phyloP scores from a whole-genome alignment of 257 asterid genomes.

The Phtheirospermum japonicum region DNA sequence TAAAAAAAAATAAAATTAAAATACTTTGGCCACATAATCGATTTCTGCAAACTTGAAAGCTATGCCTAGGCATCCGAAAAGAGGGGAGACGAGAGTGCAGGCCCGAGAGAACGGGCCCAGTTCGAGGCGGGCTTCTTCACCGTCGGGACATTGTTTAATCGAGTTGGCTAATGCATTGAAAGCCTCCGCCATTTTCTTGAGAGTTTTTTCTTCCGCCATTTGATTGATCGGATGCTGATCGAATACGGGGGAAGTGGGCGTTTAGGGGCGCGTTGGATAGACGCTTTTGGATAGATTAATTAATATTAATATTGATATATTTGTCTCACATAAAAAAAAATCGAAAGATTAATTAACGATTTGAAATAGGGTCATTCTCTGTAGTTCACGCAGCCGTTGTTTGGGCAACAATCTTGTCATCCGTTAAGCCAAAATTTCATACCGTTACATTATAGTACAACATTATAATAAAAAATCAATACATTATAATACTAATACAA shows the following conservation, averaged over 20 bases:
- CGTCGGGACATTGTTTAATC: slow-evolving; percentile 38
- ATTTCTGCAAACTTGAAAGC: slow-evolving; percentile 93
- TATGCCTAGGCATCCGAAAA: slow-evolving; percentile 89
- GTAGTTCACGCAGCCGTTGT: no score
- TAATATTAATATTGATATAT: no score
- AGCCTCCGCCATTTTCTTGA: slow-evolving; percentile 71
- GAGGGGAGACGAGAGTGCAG: slow-evolving; percentile 85
- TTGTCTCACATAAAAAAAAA: no score
- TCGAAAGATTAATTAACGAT: no score
- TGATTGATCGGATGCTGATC: slow-evolving; percentile 27
- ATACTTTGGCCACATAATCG: slow-evolving; percentile 85
- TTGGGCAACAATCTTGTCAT: no score
- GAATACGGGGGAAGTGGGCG: slow-evolving; percentile 1
- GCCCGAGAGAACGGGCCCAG: slow-evolving; percentile 67
- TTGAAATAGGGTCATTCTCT: no score
- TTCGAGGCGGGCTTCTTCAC: slow-evolving; percentile 54
- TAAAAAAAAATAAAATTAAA: neutral
- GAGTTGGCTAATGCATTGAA: slow-evolving; percentile 54
- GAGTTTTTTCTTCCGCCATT: slow-evolving; percentile 57
- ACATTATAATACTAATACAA: no score
- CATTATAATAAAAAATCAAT: no score
- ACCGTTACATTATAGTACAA: no score
- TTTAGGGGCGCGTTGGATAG: slow-evolving; percentile 30
- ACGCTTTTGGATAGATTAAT: no score
- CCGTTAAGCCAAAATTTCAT: no score